Conservation (phyloP, 805 yeast genomes). For the Cyberlindnera japonica region DNA sequence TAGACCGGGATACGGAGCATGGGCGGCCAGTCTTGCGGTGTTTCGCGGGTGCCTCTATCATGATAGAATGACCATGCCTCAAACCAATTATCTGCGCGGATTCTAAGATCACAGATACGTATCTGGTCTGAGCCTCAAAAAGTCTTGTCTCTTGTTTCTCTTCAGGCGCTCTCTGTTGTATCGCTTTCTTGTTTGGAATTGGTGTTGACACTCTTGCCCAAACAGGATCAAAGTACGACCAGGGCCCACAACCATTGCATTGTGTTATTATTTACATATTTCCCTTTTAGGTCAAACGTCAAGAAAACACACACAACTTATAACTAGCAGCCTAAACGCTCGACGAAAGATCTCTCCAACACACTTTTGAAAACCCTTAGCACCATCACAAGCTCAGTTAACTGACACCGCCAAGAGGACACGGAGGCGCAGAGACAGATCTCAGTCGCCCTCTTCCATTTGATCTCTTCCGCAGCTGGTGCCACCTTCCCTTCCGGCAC, state of each 20-base stretch:
- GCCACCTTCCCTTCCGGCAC: conserved; percentile 1
- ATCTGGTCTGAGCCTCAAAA: too few relatives aligned
- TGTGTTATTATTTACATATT: conserved; percentile 27
- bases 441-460: neutral
- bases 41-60: too few relatives aligned
- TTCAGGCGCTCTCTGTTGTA: conserved; percentile 5
- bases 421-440: neutral
- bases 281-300: conserved; percentile 16
- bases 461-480: neutral
- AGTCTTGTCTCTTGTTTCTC: too few relatives aligned
- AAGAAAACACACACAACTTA: conserved; percentile 18
- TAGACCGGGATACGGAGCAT: too few relatives aligned
- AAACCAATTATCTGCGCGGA: too few relatives aligned
- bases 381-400: too few relatives aligned
- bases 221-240: conserved; percentile 5
- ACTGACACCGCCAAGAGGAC: neutral
- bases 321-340: conserved; percentile 13
- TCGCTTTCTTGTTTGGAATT: conserved; percentile 7
- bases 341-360: conserved; percentile 3
- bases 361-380: too few relatives aligned
- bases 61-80: too few relatives aligned
- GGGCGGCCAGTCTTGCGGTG: too few relatives aligned
- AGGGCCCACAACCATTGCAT: conserved; percentile 18
- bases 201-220: conserved; percentile 14
- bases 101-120: too few relatives aligned